Evolutionary conservation across 345 rosid genomes (phyloP), one percentile per base, ranked within the genome.

Genomic region (Eucalyptus regnans): DNA sequence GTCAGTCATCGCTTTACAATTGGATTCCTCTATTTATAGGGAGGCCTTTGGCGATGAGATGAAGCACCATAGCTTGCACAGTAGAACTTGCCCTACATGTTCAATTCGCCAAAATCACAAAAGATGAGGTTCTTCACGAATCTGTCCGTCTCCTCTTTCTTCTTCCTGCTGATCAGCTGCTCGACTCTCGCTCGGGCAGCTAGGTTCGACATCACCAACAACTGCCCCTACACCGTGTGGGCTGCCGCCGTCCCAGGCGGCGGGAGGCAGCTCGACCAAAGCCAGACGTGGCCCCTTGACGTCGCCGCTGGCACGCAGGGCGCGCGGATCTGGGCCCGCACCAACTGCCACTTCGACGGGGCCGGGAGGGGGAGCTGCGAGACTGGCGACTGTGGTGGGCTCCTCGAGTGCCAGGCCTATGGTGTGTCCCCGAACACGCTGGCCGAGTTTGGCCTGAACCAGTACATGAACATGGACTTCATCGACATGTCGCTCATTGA

Each of bases 401-500:
- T 89, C 84, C 91, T 90, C 25, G 15, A 52, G 22, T 92, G 92
- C 88, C 71, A 86, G 56, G 87, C 5, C 58, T 91, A 68, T 27
- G 92, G 92, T 4, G 3, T 5, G 5, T 44, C 90, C 13, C 92
- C 92, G 0, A 92, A 90, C 88, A 92, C 92, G 9, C 81, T 92
- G 22, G 92, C 90, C 6, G 92, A 92, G 85, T 90, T 62, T 83
- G 91, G 90, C 3, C 89, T 91, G 5, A 92, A 91, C 92, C 92
- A 91, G 80, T 92, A 22, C 49, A 60, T 11, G 22, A 89, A 88
- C 88, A 0, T 54, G 87, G 92, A 92, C 87, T 92, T 92, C 91
- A 83, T 89, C 27, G 93, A 92, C 89, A 90, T 92, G 9, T 92
- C 92, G 25, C 76, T 88, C 6, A 89, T 91, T 12, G 92, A 91